These are phyloP conservation scores for Colletotrichum zoysiae DNA, from an alignment of 2,329 filamentous ascomycete species.

Conservation along the genomic window DNA sequence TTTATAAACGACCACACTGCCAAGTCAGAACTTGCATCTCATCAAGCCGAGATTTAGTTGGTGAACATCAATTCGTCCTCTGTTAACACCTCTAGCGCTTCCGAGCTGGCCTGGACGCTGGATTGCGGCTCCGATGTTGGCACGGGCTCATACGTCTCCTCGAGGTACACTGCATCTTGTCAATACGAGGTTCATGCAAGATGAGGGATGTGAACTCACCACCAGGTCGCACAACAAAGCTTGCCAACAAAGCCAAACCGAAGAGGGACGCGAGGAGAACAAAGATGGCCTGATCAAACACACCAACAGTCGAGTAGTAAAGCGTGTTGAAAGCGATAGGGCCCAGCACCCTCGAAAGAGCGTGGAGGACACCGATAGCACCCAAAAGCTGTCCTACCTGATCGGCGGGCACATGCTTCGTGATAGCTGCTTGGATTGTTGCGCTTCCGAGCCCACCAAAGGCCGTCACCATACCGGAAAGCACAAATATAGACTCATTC, in stretches of 20 bases:
- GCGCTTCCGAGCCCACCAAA: conserved; percentile 88
- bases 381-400: conserved; percentile 89
- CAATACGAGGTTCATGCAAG: not conserved
- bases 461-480: conserved; percentile 79
- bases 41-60: conserved; percentile 9
- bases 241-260: conserved; percentile 72
- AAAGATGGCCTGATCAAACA: conserved; percentile 86
- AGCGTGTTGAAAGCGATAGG: conserved; percentile 89
- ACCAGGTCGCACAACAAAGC: conserved; percentile 79
- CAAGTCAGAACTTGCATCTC: not conserved
- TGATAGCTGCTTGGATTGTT: conserved; percentile 85
- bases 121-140: not conserved
- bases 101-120: conserved; percentile 4
- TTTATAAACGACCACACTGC: not conserved
- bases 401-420: conserved; percentile 89
- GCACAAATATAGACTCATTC: conserved; percentile 73
- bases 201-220: conserved; percentile 66
- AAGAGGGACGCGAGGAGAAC: conserved; percentile 79
- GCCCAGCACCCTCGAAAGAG: conserved; percentile 81
- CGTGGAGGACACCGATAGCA: conserved; percentile 87
- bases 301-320: conserved; percentile 84
- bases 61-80: conserved; percentile 36
- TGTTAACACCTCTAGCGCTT: conserved; percentile 21
- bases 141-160: conserved; percentile 32
- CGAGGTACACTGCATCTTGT: conserved; percentile 37